Evolutionary conservation across 1,284 basidiomycete genomes (phyloP), one percentile per base, ranked within the genome.

Genomic region (Ceratobasidium papillatum): DNA sequence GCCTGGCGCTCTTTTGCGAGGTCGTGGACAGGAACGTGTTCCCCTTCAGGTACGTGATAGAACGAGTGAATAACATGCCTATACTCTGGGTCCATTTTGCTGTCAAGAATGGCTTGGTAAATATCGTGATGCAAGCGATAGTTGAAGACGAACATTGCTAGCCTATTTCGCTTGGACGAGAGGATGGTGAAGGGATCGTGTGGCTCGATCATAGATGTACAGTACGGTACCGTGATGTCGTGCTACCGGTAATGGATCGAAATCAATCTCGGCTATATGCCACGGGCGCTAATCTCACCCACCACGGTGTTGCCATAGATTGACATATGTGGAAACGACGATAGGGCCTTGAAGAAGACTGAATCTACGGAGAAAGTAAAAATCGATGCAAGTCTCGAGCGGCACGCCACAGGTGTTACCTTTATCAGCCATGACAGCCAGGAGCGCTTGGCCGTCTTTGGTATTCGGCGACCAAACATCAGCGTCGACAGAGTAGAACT

Each of bases 301-400:
- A 84, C 88, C 78, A 77, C 91, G 89, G 91, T 88, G 82, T 96
- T 97, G 11, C 94, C 95, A 78, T 95, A 98, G 76, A 98, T 88
- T 74, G 89, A 85, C 52, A 95, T 85, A 45, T 89, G 84, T 34
- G 87, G 82, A 81, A 98, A 98, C 38, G 84, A 82, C 0, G 85
- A 76, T 45, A 98, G 84, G 1, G 90, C 92, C 77, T 92, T 88
- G 79, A 91, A 90, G 81, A 98, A 98, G 41, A 92, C 84, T 17
- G 87, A 87, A 30, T 90, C 93, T 91, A 14, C 32, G 14, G 79
- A 14, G 45, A 30, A 74, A 68, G 32, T 49, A 19, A 19, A 19
- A 11, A 25, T 25, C 1, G n/a, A 41, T 22, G 41, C 34, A 17
- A n/a, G 9, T 7, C 25, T 27, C 9, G 41, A 52, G 34, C 30